Evolutionary conservation across 148 eudicot species (phyloP), one percentile per base, ranked within the genome.

Genomic region (Persicaria tinctoria): DNA sequence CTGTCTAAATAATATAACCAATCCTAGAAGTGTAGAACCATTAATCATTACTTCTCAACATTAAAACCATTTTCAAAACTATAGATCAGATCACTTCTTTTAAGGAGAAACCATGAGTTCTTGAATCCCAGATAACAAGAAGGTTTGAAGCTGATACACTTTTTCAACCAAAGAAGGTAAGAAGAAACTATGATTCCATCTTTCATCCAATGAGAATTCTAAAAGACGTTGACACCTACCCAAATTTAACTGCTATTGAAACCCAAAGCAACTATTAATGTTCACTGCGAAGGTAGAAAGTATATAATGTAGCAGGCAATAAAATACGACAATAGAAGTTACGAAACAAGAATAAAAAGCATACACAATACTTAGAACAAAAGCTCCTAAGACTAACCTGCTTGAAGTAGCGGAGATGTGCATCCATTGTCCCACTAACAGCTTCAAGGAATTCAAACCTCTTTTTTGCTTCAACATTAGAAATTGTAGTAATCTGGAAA

Each of bases 391-490:
- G 27, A 74, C 54, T 16, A 64, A 90, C 98, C 97, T 95, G 98
- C 80, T 95, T 95, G 78, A 95, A 95, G 80, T 95, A 95, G 76
- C 96, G 92, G 73, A 95, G 93, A 85, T 95, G 98, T 74, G 98
- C 91, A 83, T 93, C 97, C 98, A 95, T 95, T 57, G 98, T 95
- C 77, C 89, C 93, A 77, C 98, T 90, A 78, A 95, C 98, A 64
- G 97, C 97, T 90, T 95, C 98, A 76, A 95, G 80, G 75, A 95
- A 92, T 78, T 95, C 98, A 85, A 95, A 95, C 84, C 97, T 86
- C 84, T 95, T 95, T 82, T 95, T 95, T 27, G 98, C 97, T 83
- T 95, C 98, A 77, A 95, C 89, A 74, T 84, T 92, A 44, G 98
- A 92, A 66, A 95, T 89, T 50, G 96, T 85, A 74, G 96, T 89